phyloP scores from a whole-genome alignment of 2,329 filamentous ascomycete species.

The Aspergillus sp. region DNA sequence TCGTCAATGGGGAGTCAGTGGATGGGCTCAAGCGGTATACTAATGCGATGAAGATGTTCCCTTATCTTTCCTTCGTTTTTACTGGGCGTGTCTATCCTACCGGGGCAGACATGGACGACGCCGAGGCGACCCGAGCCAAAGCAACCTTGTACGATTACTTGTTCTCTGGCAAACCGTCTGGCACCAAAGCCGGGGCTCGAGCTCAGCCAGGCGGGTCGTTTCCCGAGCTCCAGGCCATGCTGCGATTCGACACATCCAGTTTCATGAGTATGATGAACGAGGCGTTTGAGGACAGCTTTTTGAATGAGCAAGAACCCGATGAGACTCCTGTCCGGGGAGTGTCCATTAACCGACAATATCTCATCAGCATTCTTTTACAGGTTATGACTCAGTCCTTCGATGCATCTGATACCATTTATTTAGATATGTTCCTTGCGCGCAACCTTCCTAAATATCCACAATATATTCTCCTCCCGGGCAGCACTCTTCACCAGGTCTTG shows the following conservation, averaged over 20 bases:
- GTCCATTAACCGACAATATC: slow-evolving; percentile 86
- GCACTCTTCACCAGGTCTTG: slow-evolving; percentile 77
- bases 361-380: slow-evolving; percentile 86
- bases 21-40: slow-evolving; percentile 58
- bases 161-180: slow-evolving; percentile 70
- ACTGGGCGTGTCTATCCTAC: slow-evolving; percentile 92
- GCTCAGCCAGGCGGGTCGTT: slow-evolving; percentile 71
- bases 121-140: slow-evolving; percentile 75
- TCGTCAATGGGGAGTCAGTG: slow-evolving; percentile 50
- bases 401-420: slow-evolving; percentile 81
- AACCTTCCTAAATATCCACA: slow-evolving; percentile 97
- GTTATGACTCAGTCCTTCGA: slow-evolving; percentile 82
- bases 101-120: slow-evolving; percentile 71
- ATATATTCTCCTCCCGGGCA: slow-evolving; percentile 87
- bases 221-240: slow-evolving; percentile 77
- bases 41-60: slow-evolving; percentile 86
- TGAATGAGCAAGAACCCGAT: slow-evolving; percentile 74
- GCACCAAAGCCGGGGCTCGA: slow-evolving; percentile 12
- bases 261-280: slow-evolving; percentile 96
- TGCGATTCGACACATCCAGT: slow-evolving; percentile 86
- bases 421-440: slow-evolving; percentile 97
- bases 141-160: slow-evolving; percentile 89
- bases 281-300: slow-evolving; percentile 90
- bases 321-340: slow-evolving; percentile 57
- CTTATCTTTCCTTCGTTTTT: slow-evolving; percentile 87